phyloP scores from a whole-genome alignment of 2,329 filamentous ascomycete species.

The Diplodia seriata region DNA sequence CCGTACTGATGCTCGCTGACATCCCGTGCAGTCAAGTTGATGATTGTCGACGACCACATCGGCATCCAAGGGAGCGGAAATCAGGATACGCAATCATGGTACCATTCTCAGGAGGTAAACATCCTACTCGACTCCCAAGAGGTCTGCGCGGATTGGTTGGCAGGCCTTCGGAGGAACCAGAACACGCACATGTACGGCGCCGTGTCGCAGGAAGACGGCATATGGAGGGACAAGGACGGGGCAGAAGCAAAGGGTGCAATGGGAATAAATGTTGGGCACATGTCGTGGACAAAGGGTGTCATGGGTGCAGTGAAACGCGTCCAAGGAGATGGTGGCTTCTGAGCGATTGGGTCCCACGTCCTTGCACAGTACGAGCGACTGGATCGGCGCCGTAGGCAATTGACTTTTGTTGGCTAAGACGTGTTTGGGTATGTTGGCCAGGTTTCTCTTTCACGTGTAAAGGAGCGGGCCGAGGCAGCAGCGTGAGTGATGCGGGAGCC shows the following conservation, averaged over 20 bases:
- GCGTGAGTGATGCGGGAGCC: not conserved
- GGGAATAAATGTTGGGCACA: conserved; percentile 58
- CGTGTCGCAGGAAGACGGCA: conserved; percentile 62
- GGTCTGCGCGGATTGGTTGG: conserved; percentile 69
- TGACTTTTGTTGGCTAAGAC: not conserved
- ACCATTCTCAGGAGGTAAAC: conserved; percentile 79
- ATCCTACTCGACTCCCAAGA: conserved; percentile 71
- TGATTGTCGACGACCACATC: conserved; percentile 73
- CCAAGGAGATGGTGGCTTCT: conserved; percentile 64
- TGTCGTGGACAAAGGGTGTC: conserved; percentile 66
- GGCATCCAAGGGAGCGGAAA: conserved; percentile 79
- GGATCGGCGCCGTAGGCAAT: not conserved
- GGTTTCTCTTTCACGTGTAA: not conserved
- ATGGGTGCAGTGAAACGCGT: conserved; percentile 65
- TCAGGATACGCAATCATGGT: conserved; percentile 82
- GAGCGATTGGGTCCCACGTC: not conserved
- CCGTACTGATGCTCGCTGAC: not conserved
- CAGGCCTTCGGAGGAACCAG: conserved; percentile 68
- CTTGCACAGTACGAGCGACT: not conserved
- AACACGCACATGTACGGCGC: conserved; percentile 68
- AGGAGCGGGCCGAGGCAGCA: not conserved
- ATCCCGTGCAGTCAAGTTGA: conserved; percentile 65
- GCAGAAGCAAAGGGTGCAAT: conserved; percentile 52
- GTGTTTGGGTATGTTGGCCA: not conserved
- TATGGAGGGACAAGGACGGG: conserved; percentile 45